Percentiles rank a stretch among this genome's conserved stretches.
Conservation (phyloP, 768 basidiomycete species). For the Rhizopogon vesiculosus region DNA sequence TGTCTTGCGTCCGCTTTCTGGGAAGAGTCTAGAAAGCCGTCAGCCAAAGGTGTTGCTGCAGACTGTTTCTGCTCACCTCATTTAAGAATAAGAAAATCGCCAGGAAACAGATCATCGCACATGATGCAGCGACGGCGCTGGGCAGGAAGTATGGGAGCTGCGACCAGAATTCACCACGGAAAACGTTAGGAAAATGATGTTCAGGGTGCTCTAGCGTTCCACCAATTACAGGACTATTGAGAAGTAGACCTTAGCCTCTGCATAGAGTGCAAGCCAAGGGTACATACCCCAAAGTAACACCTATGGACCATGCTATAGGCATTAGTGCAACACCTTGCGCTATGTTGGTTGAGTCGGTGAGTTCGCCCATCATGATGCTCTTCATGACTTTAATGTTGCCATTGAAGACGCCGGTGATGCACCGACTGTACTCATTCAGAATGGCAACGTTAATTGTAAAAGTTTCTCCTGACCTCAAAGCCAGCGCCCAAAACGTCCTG, state of each 20-base stretch:
- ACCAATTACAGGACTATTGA: conserved; percentile 51
- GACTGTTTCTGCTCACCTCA: conserved; percentile 17
- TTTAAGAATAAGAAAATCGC: conserved; percentile 20
- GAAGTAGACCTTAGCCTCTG: conserved; percentile 10
- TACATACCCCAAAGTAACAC: conserved; percentile 29
- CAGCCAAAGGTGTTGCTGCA: background rate
- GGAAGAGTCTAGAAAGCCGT: background rate
- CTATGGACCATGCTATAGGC: conserved; percentile 30
- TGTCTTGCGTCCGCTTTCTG: conserved; percentile 12
- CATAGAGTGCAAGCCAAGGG: conserved; percentile 19
- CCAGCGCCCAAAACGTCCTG: conserved; percentile 40
- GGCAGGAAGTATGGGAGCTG: conserved; percentile 46
- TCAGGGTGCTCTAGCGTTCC: conserved; percentile 51
- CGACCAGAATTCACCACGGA: conserved; percentile 44
- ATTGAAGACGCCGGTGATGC: conserved; percentile 64
- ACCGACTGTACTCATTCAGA: conserved; percentile 34
- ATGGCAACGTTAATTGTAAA: background rate
- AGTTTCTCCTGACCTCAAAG: background rate
- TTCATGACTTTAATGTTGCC: conserved; percentile 75
- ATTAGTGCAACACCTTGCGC: conserved; percentile 33
- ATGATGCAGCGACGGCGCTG: conserved; percentile 30
- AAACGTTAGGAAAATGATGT: conserved; percentile 48
- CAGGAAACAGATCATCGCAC: conserved; percentile 17
- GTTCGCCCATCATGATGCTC: conserved; percentile 55
- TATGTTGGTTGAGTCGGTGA: conserved; percentile 59